Evolutionary conservation across 306 rosid species (phyloP).

Genomic region (Castanea crenata): DNA sequence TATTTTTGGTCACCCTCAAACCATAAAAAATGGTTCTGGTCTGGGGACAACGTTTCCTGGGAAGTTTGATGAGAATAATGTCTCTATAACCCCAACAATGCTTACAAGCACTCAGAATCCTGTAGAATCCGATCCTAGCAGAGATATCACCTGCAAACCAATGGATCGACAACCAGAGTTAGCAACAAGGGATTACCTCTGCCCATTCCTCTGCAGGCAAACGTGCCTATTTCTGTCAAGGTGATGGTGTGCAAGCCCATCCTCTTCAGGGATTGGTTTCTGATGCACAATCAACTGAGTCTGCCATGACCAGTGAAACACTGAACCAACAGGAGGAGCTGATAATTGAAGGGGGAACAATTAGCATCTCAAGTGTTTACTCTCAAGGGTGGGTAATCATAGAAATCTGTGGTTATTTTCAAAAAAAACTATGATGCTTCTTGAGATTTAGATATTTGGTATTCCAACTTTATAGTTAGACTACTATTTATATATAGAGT

Average conservation of each 20-base stretch:
- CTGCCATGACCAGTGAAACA: constrained; percentile 49
- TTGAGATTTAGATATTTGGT: not conserved
- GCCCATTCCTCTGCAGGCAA: constrained; percentile 47
- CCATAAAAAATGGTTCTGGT: constrained; percentile 62
- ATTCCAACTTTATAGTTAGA: not conserved
- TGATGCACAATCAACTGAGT: constrained; percentile 66
- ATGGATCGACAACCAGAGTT: constrained; percentile 65
- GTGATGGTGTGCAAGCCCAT: constrained; percentile 65
- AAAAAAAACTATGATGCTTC: not conserved
- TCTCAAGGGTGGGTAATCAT: constrained; percentile 81
- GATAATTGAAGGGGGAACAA: constrained; percentile 86
- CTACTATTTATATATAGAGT: constrained; percentile 1
- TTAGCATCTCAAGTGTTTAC: constrained; percentile 84
- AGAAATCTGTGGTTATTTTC: not conserved
- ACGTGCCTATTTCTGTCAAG: constrained; percentile 50
- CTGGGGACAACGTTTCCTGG: constrained; percentile 63
- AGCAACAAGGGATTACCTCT: constrained; percentile 52
- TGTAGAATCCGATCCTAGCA: constrained; percentile 54
- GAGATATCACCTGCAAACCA: constrained; percentile 51
- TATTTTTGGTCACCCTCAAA: constrained; percentile 66
- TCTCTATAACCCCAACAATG: constrained; percentile 58
- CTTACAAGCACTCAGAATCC: constrained; percentile 51
- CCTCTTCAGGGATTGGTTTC: constrained; percentile 64
- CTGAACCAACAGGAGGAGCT: constrained; percentile 62
- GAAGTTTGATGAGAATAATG: constrained; percentile 72